Evolutionary conservation across 73 alveolate species (phyloP).

Genomic region (Paramecium tetraurelia): DNA sequence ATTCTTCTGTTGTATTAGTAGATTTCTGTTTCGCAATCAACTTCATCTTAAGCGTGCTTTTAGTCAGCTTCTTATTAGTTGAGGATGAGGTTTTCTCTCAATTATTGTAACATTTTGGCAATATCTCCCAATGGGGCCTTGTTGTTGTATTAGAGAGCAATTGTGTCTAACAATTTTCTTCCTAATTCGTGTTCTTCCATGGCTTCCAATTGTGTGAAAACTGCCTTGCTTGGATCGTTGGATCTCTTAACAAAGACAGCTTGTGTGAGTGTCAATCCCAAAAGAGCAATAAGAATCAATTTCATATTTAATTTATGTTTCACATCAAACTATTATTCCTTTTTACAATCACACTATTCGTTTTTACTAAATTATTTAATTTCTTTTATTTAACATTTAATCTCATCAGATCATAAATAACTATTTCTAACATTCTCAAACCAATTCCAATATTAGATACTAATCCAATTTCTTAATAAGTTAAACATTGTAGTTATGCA

Average conservation of each 20-base stretch:
- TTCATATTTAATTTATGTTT: constrained; percentile 27
- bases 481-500: no score
- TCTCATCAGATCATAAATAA: not conserved
- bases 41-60: constrained; percentile 52
- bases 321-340: not conserved
- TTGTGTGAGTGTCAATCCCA: constrained; percentile 55
- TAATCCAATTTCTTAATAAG: not conserved
- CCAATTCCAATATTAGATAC: no score
- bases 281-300: constrained; percentile 45
- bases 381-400: not conserved
- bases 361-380: not conserved
- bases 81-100: constrained; percentile 53
- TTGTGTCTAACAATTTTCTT: constrained; percentile 59
- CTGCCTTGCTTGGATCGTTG: constrained; percentile 46
- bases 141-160: constrained; percentile 60
- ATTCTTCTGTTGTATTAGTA: constrained; percentile 50
- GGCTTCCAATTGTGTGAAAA: constrained; percentile 49
- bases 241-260: constrained; percentile 60
- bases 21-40: constrained; percentile 52
- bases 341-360: constrained; percentile 30
- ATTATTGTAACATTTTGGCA: constrained; percentile 59
- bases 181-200: constrained; percentile 64
- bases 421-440: not conserved
- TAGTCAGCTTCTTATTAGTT: constrained; percentile 49
- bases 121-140: constrained; percentile 63